Percentiles rank a stretch among this genome's conserved stretches.
Conservation (phyloP, 192 early-diverging fungal genomes). For the Neocallimastix lanati region DNA sequence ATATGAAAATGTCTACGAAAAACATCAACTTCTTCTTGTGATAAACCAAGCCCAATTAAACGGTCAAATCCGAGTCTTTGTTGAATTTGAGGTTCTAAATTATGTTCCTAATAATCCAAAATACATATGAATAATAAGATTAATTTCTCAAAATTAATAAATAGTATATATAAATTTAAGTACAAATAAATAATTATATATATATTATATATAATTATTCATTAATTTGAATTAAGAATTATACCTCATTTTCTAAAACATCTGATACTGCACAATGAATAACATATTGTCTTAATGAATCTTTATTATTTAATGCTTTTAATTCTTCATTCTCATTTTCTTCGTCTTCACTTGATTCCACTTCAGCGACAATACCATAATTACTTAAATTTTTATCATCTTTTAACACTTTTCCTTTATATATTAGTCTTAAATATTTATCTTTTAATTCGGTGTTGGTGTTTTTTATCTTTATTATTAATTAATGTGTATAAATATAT, state of each 20-base stretch:
- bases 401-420: not conserved
- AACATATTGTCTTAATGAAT: not conserved
- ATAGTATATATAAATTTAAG: no score
- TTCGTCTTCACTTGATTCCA: not conserved
- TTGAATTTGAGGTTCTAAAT: not conserved
- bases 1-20: not conserved
- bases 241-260: not conserved
- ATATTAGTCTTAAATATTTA: not conserved
- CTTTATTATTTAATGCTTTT: not conserved
- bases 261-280: not conserved
- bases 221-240: no score
- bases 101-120: not conserved
- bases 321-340: not conserved
- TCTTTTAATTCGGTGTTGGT: not conserved
- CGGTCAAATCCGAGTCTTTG: not conserved
- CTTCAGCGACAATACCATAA: not conserved
- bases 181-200: no score
- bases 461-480: not conserved
- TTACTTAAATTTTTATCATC: not conserved
- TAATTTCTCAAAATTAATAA: no score
- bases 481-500: no score
- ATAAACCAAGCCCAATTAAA: not conserved
- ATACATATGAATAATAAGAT: no score
- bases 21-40: not conserved
- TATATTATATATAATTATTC: no score